phyloP scores from a whole-genome alignment of 192 early-diverging fungal species.

The Backusella parvicylindrica region DNA sequence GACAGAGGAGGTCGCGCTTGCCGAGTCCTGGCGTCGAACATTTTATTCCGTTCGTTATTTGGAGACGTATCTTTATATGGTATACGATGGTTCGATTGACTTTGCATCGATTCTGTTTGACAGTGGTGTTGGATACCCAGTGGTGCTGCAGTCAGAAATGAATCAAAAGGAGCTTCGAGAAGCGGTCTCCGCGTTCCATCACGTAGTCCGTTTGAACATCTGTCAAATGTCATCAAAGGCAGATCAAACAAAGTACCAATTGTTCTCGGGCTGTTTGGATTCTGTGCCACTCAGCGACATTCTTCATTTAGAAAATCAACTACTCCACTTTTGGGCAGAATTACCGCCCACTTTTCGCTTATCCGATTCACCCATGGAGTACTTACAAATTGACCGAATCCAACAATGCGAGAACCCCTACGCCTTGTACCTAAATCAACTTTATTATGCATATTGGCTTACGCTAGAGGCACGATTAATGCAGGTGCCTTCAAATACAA shows the following conservation, averaged over 20 bases:
- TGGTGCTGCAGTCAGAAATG: conserved; percentile 2
- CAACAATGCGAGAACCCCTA: conserved; percentile 14
- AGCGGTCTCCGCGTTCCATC: conserved; percentile 16
- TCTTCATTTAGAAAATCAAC: conserved; percentile 9
- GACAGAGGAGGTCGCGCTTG: not conserved
- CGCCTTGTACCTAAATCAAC: conserved; percentile 14
- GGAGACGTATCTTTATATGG: conserved; percentile 8
- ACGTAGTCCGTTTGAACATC: not conserved
- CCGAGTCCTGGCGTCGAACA: conserved; percentile 18
- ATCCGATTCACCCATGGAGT: conserved; percentile 15
- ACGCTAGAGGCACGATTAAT: conserved; percentile 17
- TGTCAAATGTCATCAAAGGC: conserved; percentile 2
- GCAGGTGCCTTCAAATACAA: conserved; percentile 4
- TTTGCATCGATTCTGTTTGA: conserved; percentile 9
- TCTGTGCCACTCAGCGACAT: conserved; percentile 4
- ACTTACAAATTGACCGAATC: conserved; percentile 13
- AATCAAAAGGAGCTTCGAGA: conserved; percentile 8
- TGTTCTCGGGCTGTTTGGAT: conserved; percentile 15
- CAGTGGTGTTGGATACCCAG: conserved; percentile 12
- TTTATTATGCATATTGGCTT: conserved; percentile 24
- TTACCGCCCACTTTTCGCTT: conserved; percentile 10
- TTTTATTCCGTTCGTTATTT: conserved; percentile 18
- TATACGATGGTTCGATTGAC: conserved; percentile 10
- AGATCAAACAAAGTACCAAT: conserved; percentile 7
- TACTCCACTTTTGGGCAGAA: conserved; percentile 12